Evolutionary conservation across 768 basidiomycete genomes (phyloP), one percentile per base, ranked within the genome.

Genomic region (Tubosaeta brunneosetosa): DNA sequence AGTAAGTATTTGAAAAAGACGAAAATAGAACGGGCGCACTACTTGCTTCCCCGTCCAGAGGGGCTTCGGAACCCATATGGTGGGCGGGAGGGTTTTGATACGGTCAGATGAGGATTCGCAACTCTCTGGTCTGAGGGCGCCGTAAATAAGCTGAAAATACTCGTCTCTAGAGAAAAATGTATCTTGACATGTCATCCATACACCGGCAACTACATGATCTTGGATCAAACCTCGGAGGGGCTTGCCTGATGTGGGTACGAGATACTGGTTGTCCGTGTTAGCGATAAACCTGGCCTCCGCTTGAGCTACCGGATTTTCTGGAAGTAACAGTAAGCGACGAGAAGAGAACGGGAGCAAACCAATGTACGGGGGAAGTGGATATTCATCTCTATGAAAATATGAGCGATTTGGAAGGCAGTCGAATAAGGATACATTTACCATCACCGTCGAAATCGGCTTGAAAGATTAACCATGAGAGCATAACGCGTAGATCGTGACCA

Each of bases 1-100:
- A 32, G 40, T 59, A 47, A 51, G 53, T 37, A 27, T 36, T 48
- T 16, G 11, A 14, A 25, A n/a, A 33, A 33, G 32, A 22, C 19
- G 34, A 9, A 17, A 17, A 8, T 45, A 40, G n/a, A n/a, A 52
- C 42, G 19, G 29, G 44, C 85, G 70, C 62, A 95, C 92, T 42
- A 98, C 84, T 71, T 99, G 97, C 66, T 99, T 99, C 42, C 97
- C 97, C 0, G 95, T 98, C 97, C 97, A 99, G 44, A 95, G 71
- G 1, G 93, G 85, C 56, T 72, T 75, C 0, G 97, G 97, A 69
- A 86, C 92, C 88, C 90, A 93, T 49, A 99, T 86, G 6, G 94
- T 76, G 2, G 97, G 97, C 2, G 94, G 91, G 9, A 98, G 68
- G 6, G 92, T 97, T 47, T 82, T 64, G 44, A 99, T 74, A 25